Conservation (phyloP, 305 asterid species). For the Fraxinus sp. region DNA sequence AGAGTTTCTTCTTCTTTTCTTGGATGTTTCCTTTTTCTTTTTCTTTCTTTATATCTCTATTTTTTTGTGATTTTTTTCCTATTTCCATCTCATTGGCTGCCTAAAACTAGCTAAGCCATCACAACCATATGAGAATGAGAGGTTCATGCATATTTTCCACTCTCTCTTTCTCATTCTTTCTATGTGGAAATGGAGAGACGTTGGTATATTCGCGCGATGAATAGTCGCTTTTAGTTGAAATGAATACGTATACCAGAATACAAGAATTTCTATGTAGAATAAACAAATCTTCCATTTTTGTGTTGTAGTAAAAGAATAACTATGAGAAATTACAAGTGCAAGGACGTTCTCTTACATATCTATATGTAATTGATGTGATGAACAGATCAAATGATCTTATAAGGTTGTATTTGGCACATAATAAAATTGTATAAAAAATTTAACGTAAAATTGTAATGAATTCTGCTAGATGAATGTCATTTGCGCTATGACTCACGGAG, state of each 20-base stretch:
- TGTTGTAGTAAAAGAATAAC: background rate
- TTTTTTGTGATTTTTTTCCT: background rate
- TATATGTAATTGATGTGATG: background rate
- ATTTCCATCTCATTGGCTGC: constrained; percentile 26
- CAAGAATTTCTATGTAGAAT: background rate
- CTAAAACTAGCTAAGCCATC: background rate
- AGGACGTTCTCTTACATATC: background rate
- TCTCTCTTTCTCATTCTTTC: background rate
- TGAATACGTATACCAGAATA: background rate
- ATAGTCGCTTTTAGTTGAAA: background rate
- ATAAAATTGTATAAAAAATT: background rate
- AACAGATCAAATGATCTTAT: background rate
- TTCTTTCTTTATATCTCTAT: background rate
- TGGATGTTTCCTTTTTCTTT: constrained; percentile 42
- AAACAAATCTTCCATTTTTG: background rate
- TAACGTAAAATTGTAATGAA: background rate
- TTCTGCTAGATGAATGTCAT: background rate
- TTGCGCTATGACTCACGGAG: background rate
- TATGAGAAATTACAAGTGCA: background rate
- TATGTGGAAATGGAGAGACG: background rate
- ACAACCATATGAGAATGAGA: constrained; percentile 31
- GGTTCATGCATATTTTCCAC: constrained; percentile 22
- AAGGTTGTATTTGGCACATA: background rate
- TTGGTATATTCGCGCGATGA: background rate
- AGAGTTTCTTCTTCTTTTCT: constrained; percentile 43